phyloP scores from a whole-genome alignment of 2,329 filamentous ascomycete species.

The Xylaria sp. region DNA sequence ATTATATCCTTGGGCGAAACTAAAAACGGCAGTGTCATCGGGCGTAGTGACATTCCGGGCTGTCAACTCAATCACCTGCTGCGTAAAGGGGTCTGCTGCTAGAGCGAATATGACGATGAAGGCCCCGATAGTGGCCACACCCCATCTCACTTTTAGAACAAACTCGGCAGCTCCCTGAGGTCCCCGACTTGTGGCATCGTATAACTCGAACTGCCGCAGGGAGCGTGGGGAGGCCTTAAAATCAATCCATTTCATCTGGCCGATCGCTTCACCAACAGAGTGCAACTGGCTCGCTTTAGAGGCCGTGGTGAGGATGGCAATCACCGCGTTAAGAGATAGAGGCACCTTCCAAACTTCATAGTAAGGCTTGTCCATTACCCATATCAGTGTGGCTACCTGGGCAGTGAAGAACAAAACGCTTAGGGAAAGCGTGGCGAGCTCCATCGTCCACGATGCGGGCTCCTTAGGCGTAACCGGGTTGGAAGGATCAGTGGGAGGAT shows the following conservation, averaged over 20 bases:
- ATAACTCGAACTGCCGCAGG: conserved; percentile 20
- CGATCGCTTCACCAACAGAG: conserved; percentile 19
- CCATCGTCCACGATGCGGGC: conserved; percentile 10
- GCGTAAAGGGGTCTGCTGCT: conserved; percentile 20
- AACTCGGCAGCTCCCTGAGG: conserved; percentile 16
- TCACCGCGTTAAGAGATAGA: conserved; percentile 16
- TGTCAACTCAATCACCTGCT: conserved; percentile 19
- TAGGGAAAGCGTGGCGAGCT: conserved; percentile 7
- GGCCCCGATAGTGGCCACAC: conserved; percentile 20
- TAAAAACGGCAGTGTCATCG: conserved; percentile 9
- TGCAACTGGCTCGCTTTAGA: conserved; percentile 20
- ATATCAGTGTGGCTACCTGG: conserved; percentile 12
- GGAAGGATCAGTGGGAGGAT: not conserved
- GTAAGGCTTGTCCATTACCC: conserved; percentile 18
- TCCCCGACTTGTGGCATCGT: conserved; percentile 24
- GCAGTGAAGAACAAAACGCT: conserved; percentile 18
- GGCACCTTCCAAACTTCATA: conserved; percentile 11
- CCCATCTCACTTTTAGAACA: conserved; percentile 12
- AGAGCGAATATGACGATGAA: conserved; percentile 11
- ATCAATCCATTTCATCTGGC: conserved; percentile 24
- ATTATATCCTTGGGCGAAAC: conserved; percentile 6
- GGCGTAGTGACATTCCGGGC: conserved; percentile 12
- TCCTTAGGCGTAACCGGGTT: not conserved
- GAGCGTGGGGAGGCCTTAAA: conserved; percentile 8
- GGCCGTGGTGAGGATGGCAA: conserved; percentile 21